Percentiles rank a stretch among this genome's conserved stretches.
These are phyloP conservation scores for Paraurostyla sp. DNA, from an alignment of 73 alveolate genomes.

Conservation along the genomic window DNA sequence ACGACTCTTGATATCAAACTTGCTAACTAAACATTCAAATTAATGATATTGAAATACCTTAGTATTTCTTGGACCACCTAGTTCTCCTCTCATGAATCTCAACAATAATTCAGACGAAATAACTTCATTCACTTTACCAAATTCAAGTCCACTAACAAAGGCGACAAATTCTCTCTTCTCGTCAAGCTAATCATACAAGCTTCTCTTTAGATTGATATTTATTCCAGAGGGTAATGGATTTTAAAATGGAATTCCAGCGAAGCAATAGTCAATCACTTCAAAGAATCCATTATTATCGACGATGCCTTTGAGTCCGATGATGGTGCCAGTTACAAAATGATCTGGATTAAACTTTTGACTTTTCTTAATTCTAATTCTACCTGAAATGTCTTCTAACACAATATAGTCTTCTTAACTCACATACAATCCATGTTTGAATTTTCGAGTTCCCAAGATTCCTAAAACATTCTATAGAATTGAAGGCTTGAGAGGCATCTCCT, in stretches of 20 bases:
- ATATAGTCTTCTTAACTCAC: slow-evolving; percentile 53
- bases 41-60: slow-evolving; percentile 9
- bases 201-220: not conserved
- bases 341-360: slow-evolving; percentile 40
- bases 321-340: slow-evolving; percentile 73
- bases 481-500: slow-evolving; percentile 75
- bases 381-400: slow-evolving; percentile 72
- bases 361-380: slow-evolving; percentile 58
- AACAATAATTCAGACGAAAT: slow-evolving; percentile 23
- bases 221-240: slow-evolving; percentile 55
- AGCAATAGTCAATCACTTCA: slow-evolving; percentile 56
- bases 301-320: slow-evolving; percentile 69
- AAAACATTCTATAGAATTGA: slow-evolving; percentile 57
- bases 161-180: slow-evolving; percentile 61
- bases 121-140: slow-evolving; percentile 59
- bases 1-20: slow-evolving; percentile 66
- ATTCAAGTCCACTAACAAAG: slow-evolving; percentile 67
- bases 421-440: slow-evolving; percentile 47
- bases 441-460: slow-evolving; percentile 70
- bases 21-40: slow-evolving; percentile 26
- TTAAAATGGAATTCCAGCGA: slow-evolving; percentile 53
- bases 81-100: slow-evolving; percentile 54
- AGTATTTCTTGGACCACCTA: slow-evolving; percentile 47
- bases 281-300: slow-evolving; percentile 68
- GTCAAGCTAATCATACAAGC: not conserved